These are phyloP conservation scores for Dichomitus squalens DNA, from an alignment of 1,284 basidiomycete genomes.

Conservation along the genomic window DNA sequence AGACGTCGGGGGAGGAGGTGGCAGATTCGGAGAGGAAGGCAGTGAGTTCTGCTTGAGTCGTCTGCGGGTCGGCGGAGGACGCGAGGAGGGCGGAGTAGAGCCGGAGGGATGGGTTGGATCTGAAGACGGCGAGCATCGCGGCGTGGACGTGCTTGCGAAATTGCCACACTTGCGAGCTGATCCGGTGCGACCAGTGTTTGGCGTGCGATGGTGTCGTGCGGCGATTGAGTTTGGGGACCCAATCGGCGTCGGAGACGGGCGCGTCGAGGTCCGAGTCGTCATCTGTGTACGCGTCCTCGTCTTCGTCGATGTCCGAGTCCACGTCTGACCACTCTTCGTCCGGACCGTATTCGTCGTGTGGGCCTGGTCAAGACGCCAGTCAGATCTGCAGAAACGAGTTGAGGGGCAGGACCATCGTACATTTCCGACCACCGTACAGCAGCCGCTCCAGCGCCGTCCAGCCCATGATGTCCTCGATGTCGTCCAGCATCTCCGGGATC, in stretches of 20 bases:
- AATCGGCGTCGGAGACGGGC: conserved; percentile 9
- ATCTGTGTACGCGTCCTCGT: conserved; percentile 24
- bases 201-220: conserved; percentile 40
- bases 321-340: conserved; percentile 35
- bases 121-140: conserved; percentile 49
- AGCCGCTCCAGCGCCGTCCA: conserved; percentile 54
- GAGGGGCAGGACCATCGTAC: conserved; percentile 32
- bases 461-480: conserved; percentile 51
- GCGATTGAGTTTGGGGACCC: conserved; percentile 15
- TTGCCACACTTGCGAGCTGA: conserved; percentile 41
- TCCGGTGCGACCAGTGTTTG: conserved; percentile 50
- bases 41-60: conserved; percentile 39
- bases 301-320: conserved; percentile 20
- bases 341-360: conserved; percentile 31
- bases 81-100: conserved; percentile 47
- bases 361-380: conserved; percentile 13
- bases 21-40: conserved; percentile 42
- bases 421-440: conserved; percentile 49
- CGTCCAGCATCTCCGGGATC: conserved; percentile 55
- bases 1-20: conserved; percentile 50
- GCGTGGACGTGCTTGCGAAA: conserved; percentile 48
- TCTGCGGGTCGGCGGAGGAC: conserved; percentile 37
- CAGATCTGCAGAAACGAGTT: not conserved
- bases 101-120: conserved; percentile 45
- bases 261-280: conserved; percentile 28